These are phyloP conservation scores for Yarrowia sp. DNA, from an alignment of 805 yeast genomes.

Conservation along the genomic window DNA sequence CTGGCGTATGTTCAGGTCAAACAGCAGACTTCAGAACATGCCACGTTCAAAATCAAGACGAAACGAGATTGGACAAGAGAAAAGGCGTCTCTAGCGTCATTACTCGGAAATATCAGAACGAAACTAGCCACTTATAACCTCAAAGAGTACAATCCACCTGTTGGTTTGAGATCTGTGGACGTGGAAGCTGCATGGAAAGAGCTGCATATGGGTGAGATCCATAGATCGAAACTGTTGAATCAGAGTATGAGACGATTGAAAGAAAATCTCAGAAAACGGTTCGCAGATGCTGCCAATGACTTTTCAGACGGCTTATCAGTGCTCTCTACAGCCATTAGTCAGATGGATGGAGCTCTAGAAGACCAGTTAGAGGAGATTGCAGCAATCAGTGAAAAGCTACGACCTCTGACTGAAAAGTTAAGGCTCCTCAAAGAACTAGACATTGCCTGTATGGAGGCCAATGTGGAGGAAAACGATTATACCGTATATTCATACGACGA, in stretches of 20 bases:
- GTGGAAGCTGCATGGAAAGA: constrained; percentile 40
- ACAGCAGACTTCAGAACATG: constrained; percentile 34
- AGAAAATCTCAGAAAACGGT: constrained; percentile 37
- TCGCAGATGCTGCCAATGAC: constrained; percentile 41
- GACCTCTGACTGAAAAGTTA: constrained; percentile 39
- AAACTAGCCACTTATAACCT: constrained; percentile 42
- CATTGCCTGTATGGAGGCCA: constrained; percentile 38
- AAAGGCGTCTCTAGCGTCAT: constrained; percentile 40
- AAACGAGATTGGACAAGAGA: constrained; percentile 44
- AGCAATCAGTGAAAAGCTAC: constrained; percentile 40
- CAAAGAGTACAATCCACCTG: constrained; percentile 41
- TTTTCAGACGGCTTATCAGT: constrained; percentile 35
- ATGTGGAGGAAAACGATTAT: constrained; percentile 43
- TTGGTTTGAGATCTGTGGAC: constrained; percentile 35
- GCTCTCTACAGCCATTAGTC: constrained; percentile 36
- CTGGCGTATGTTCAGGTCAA: constrained; percentile 36
- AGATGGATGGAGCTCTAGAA: constrained; percentile 41
- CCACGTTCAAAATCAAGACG: constrained; percentile 35
- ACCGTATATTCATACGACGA: constrained; percentile 42
- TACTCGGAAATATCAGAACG: constrained; percentile 42
- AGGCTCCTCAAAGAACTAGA: constrained; percentile 36
- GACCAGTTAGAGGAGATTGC: constrained; percentile 42
- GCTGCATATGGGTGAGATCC: constrained; percentile 39
- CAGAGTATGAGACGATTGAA: constrained; percentile 39
- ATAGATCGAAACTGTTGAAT: constrained; percentile 38